These are phyloP conservation scores for Pseudogymnoascus sp. DNA, from an alignment of 2,329 filamentous ascomycete genomes.

Conservation along the genomic window DNA sequence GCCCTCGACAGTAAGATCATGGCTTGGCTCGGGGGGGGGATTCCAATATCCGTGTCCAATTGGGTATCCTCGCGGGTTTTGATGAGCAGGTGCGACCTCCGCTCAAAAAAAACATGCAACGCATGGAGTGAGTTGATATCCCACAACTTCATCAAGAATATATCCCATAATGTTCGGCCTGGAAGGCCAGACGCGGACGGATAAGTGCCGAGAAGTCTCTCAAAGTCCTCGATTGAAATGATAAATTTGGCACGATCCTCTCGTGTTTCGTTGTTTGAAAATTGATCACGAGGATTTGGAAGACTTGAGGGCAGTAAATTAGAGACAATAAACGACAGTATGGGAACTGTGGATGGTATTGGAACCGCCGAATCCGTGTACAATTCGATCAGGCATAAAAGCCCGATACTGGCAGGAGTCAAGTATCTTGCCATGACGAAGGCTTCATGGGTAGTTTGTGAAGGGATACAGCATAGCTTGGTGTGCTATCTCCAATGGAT, in stretches of 20 bases:
- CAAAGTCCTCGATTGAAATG: constrained; percentile 48
- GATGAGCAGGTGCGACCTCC: constrained; percentile 47
- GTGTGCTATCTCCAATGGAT: neutral
- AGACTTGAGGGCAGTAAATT: constrained; percentile 49
- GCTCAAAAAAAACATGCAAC: constrained; percentile 66
- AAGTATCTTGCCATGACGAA: constrained; percentile 66
- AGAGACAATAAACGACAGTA: constrained; percentile 71
- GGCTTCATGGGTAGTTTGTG: neutral
- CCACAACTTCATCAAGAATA: constrained; percentile 77
- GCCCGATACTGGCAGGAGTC: constrained; percentile 78
- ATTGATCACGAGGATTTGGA: constrained; percentile 19
- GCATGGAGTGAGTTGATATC: constrained; percentile 71
- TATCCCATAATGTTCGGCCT: constrained; percentile 78
- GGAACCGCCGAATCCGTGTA: constrained; percentile 67
- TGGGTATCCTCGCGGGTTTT: constrained; percentile 54
- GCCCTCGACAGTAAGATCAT: constrained; percentile 58
- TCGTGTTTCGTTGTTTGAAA: constrained; percentile 7
- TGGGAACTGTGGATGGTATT: constrained; percentile 58
- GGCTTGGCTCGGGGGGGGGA: constrained; percentile 38
- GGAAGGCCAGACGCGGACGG: constrained; percentile 51
- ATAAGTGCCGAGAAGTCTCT: constrained; percentile 45
- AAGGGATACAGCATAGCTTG: neutral
- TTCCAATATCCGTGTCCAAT: constrained; percentile 43
- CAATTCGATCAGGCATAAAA: constrained; percentile 71
- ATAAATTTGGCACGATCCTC: constrained; percentile 30